Base-by-base conservation (phyloP, 78 protist genomes). In the Mantamonas sphyraenae region DNA sequence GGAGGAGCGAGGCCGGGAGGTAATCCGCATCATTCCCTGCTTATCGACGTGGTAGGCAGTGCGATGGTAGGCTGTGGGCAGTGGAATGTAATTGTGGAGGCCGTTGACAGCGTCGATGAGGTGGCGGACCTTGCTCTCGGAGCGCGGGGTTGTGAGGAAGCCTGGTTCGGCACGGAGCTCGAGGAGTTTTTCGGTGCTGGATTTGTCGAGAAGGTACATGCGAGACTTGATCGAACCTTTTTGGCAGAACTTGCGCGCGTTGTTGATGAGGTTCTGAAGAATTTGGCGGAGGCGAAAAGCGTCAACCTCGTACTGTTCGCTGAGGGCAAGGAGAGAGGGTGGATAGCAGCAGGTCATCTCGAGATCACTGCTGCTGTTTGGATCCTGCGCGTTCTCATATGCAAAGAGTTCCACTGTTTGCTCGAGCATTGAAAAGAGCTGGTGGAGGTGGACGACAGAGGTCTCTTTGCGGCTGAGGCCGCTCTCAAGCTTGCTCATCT, bases 151-250 rank as follows among this genome's bases (percentile, higher is more conserved):
- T n/a, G n/a, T n/a, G n/a, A n/a, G n/a, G n/a, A n/a, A n/a, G n/a
- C n/a, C n/a, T n/a, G n/a, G n/a, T n/a, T n/a, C n/a, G n/a, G n/a
- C 12, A 16, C 53, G 28, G 53, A 47, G 16, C 53, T 72, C 75
- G 78, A 77, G 61, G 64, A 71, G 19, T 87, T 82, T 51, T 87
- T 82, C 62, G 5, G 10, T 14, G 81, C 69, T 12, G 76, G 33
- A 2, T 26, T 39, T 3, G 40, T 28, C 3, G 87, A 77, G 38
- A 68, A 38, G n/a, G 38, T 73, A 0, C 17, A 35, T 37, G 92
- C 78, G 53, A 78, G 88, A 2, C 88, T n/a, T n/a, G n/a, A n/a
- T n/a, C n/a, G n/a, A n/a, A n/a, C 64, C 64, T 16, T 43, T 10
- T 37, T 14, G 55, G 38, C 53, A 59, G 77, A 72, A 72, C 43